Base-by-base conservation (phyloP, 768 basidiomycete species). In the Cystofilobasidium macerans region DNA sequence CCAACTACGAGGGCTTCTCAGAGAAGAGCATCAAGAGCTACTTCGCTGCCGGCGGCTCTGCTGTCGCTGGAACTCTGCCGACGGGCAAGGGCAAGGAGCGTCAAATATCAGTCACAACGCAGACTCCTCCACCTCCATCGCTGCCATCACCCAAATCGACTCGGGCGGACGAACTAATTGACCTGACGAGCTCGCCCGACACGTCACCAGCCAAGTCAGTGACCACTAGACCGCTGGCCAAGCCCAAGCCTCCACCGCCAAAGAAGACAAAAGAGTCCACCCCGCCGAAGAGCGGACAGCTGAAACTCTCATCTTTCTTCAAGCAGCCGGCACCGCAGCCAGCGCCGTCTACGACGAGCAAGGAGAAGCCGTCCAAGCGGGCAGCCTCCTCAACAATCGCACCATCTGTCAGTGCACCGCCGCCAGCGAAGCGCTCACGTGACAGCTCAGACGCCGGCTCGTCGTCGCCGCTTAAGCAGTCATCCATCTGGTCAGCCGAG, bases 261-360 rank as follows among this genome's bases (percentile, higher is more conserved):
- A n/a, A n/a, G n/a, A n/a, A n/a, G n/a, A n/a, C n/a, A n/a, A n/a
- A n/a, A n/a, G n/a, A n/a, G n/a, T n/a, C n/a, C n/a, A n/a, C n/a
- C n/a, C 11, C 33, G 32, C 20, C 26, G 28, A 58, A 58, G 33
- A 33, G 57, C 12, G 57, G 57, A 20, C 57, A 58, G 57, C 33
- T 24, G 22, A 35, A 33, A 8, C 51, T 66, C 20, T 60, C 65
- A 2, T 60, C 65, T 24, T 66, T 66, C 47, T 66, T 66, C 36
- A 38, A 32, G 28, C 58, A 57, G 22, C 59, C 57, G 30, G 14
- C 59, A 26, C 35, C 58, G 11, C 13, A 40, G 35, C 36, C 43
- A 36, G 51, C 30, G 20, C 12, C 26, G 36, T 14, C 35, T 14
- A 8, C 32, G 36, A 43, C 18, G 3, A 28, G 42, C 36, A 59